Evolutionary conservation across 2,329 filamentous ascomycete species (phyloP), one percentile per base, ranked within the genome.

Genomic region (Leptosphaerulina australis): DNA sequence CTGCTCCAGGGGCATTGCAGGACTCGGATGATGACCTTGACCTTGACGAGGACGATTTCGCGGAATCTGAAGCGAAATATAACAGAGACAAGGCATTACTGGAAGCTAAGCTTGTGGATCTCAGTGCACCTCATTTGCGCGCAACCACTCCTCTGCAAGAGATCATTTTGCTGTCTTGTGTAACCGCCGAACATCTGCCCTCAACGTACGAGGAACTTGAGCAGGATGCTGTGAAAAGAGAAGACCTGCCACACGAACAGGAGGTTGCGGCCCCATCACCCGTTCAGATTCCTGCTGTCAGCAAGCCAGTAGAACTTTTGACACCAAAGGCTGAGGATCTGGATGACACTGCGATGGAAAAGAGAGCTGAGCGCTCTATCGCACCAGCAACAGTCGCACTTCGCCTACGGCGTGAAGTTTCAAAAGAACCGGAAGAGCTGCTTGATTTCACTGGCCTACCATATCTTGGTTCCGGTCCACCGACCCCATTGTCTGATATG

Each of bases 1-100:
- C 68, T 17, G 68, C 62, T 3, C 67, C 67, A 5, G 63, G 70
- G 44, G 64, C 57, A 5, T 46, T 71, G 18, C 64, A 68, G 45
- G 76, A 75, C 40, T 77, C 76, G 17, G 77, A 80, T 15, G 77
- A 79, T 40, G 76, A 76, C 38, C 66, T 77, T 43, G 76, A 78
- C 54, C 66, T 77, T 9, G 74, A 76, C 25, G 76, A 79, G 49
- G 76, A 67, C 25, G 73, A 78, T 44, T 74, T 76, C 43, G 75
- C 75, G 7, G 70, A 77, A 24, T 73, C 74, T 15, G 75, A 79
- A 60, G 74, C 73, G 4, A 78, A 76, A 38, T 79, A 77, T 53
- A 76, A 77, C 33, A 67, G 73, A 8, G 72, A 77, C 49, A 77
- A 77, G 56, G 66, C 76, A 10, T 66, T 70, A 38, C 66, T 79